phyloP scores from a whole-genome alignment of 176 grass and related monocot species.

The Musa troglodytarum region DNA sequence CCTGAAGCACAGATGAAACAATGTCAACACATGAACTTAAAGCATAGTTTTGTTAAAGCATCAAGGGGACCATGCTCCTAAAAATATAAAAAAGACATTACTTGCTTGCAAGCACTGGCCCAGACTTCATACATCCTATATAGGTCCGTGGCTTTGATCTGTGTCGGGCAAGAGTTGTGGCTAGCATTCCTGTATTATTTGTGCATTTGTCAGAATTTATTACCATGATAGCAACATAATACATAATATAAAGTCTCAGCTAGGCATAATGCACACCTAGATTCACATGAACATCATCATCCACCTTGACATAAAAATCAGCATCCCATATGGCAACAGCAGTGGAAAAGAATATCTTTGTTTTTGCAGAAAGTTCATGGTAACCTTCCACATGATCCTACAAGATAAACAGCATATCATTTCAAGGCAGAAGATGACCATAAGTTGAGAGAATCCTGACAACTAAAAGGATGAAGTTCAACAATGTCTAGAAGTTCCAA shows the following conservation, averaged over 20 bases:
- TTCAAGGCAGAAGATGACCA: background rate
- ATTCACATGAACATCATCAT: conserved; percentile 72
- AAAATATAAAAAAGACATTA: conserved; percentile 17
- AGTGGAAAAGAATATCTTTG: conserved; percentile 54
- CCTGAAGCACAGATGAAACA: conserved; percentile 28
- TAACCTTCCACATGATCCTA: conserved; percentile 60
- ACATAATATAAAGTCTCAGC: background rate
- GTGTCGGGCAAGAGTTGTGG: conserved; percentile 44
- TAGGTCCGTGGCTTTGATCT: conserved; percentile 50
- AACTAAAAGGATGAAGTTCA: background rate
- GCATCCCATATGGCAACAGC: conserved; percentile 58
- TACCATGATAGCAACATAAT: background rate
- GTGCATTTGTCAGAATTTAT: no score
- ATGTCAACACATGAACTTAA: conserved; percentile 15
- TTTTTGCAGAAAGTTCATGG: conserved; percentile 40
- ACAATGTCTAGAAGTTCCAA: background rate
- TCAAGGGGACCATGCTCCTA: background rate
- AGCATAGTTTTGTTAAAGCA: conserved; percentile 3
- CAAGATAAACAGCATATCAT: background rate
- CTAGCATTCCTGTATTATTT: conserved; percentile 35
- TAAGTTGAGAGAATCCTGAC: background rate
- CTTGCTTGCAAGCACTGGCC: conserved; percentile 56
- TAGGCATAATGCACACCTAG: conserved; percentile 33
- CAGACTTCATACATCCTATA: conserved; percentile 80
- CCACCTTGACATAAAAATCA: conserved; percentile 73